Base-by-base conservation (phyloP, 192 early-diverging fungal species). In the Chytriomyces hyalinus region DNA sequence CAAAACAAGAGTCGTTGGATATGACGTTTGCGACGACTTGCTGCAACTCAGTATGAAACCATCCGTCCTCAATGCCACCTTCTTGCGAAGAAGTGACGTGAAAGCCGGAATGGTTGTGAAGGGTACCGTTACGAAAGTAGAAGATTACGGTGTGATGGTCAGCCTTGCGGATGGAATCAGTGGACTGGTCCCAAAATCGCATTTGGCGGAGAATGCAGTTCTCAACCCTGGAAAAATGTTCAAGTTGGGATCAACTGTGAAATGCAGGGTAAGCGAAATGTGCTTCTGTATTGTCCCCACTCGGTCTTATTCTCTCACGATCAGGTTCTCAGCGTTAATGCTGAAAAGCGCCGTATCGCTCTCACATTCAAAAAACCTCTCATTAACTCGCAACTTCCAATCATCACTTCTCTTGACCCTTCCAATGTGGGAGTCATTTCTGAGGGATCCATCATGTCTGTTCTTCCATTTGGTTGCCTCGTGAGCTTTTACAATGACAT, bases 401-500 rank as follows among this genome's bases (percentile, higher is more conserved):
- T 89, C 43, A 84, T 97, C 45, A 81, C 79, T 0, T 83, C 87
- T 9, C 91, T 92, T 61, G 84, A 87, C 13, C 86, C 85, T 26
- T 85, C 88, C 4, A 78, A 88, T 17, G 84, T 87, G 4, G 94
- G 93, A 24, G 81, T 78, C 13, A 67, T 92, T 36, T 86, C 86
- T 6, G 83, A 89, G 66, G 93, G 93, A 68, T 87, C 90, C 8
- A 89, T 96, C 70, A 72, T 80, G 1, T 78, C 83, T 50, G 83
- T 94, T 44, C 87, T 85, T 48, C 68, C 84, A 9, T 85, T 85
- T 49, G 94, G 94, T 53, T 90, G 89, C 65, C 81, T 95, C 49
- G 90, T 96, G 7, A 68, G 76, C 9, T 95, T 97, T 69, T 98
- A 92, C 86, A 90, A 92, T 83, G 85, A 92, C 60, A 79, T 94